A percentile compares a stretch with the other conserved stretches of the same genome.
Evolutionary conservation across 345 rosid species (phyloP).

Genomic region (Eutrema japonicum): DNA sequence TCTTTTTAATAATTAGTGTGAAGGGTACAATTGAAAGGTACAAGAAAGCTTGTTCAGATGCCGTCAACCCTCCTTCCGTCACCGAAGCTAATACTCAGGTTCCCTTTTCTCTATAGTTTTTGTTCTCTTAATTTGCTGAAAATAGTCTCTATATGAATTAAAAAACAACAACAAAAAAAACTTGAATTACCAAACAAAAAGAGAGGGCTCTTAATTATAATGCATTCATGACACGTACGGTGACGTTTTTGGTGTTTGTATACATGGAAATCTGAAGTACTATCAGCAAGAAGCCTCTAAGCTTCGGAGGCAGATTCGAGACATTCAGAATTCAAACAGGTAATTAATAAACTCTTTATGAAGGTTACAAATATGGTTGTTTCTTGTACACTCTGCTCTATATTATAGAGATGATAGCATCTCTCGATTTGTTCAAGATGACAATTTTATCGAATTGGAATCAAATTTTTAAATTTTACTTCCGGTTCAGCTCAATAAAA

Average conservation of each 20-base stretch:
- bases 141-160: not conserved
- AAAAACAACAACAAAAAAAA: not conserved
- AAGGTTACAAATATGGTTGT: not conserved
- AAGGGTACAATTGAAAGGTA: conserved; percentile 86
- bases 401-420: conserved; percentile 1
- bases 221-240: not conserved
- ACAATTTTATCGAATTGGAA: not conserved
- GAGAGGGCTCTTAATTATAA: conserved; percentile 20
- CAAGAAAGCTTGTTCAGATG: conserved; percentile 74
- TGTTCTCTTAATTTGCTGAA: not conserved
- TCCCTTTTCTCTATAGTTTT: not conserved
- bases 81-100: conserved; percentile 94
- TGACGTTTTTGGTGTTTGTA: conserved; percentile 35
- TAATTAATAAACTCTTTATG: not conserved
- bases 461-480: not conserved
- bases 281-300: conserved; percentile 96
- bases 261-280: conserved; percentile 48
- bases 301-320: conserved; percentile 78
- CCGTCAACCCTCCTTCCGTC: conserved; percentile 66
- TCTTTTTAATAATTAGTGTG: conserved; percentile 50
- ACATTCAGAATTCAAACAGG: conserved; percentile 81
- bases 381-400: conserved; percentile 20
- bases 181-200: conserved; percentile 6
- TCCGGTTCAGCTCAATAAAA: not conserved
- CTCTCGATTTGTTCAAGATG: not conserved